These are phyloP conservation scores for Wickerhamomyces mucosus DNA, from an alignment of 805 yeast genomes.

Conservation along the genomic window DNA sequence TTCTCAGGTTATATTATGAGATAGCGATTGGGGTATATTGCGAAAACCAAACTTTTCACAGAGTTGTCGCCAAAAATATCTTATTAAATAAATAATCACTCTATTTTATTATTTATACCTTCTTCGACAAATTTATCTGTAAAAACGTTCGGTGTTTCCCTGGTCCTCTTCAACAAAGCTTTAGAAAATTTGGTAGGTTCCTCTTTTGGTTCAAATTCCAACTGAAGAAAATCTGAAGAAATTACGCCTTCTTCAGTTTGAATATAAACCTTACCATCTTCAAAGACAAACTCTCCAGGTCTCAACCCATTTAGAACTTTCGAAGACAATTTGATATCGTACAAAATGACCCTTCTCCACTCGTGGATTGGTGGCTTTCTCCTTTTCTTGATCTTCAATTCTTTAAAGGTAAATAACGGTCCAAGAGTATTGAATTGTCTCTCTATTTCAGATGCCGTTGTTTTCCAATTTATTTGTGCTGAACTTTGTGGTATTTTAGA, in stretches of 20 bases:
- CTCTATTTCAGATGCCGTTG: conserved; percentile 27
- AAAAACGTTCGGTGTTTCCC: conserved; percentile 19
- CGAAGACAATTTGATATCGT: conserved; percentile 22
- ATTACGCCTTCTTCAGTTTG: conserved; percentile 37
- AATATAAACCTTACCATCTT: conserved; percentile 23
- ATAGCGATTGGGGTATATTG: background rate
- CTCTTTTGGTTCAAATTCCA: conserved; percentile 47
- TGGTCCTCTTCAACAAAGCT: conserved; percentile 37
- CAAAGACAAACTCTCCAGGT: conserved; percentile 24
- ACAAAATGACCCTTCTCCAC: conserved; percentile 38
- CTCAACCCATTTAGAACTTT: conserved; percentile 1
- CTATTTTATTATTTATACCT: no score
- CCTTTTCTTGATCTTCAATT: conserved; percentile 26
- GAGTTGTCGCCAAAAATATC: no score
- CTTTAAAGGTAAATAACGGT: conserved; percentile 37
- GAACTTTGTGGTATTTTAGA: conserved; percentile 38
- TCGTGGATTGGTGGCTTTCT: conserved; percentile 19
- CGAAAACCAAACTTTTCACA: no score
- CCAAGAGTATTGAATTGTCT: conserved; percentile 47
- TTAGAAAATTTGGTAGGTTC: conserved; percentile 32
- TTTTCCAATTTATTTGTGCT: conserved; percentile 39
- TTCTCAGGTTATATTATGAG: conserved; percentile 40
- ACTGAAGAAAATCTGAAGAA: conserved; percentile 29
- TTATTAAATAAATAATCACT: no score
- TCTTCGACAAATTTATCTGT: conserved; percentile 3